Evolutionary conservation across 345 rosid species (phyloP), one percentile per base, ranked within the genome.

Genomic region (Eucalyptus curtisii): DNA sequence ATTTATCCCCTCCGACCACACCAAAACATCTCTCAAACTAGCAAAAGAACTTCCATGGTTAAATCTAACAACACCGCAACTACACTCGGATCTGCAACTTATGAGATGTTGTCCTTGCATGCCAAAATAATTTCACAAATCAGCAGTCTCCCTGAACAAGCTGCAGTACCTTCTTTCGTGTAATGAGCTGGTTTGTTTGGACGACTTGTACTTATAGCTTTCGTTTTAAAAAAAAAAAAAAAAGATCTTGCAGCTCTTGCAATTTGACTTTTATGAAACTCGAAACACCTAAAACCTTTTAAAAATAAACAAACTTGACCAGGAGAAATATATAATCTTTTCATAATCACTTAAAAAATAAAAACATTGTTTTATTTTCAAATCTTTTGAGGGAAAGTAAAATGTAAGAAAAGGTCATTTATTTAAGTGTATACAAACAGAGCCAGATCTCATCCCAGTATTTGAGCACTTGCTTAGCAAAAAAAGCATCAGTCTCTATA

Each of bases 171-270:
- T 71, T 37, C 81, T 71, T 71, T 71, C 1, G 22, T 71, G 81
- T 71, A 37, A 71, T 19, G 45, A 71, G 27, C 81, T 12, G 4
- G 27, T 37, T 71, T 37, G 25, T 0, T 71, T 71, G 81, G 80
- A 71, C 4, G 5, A 37, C 81, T 10, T 33, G 45, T 71, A 37
- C 0, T 71, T 37, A 71, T 71, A 37, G 14, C 81, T 19, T 71
- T 19, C 1, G 1, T 33, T 71, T 71, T 19, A 0, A 19, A 71
- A 22, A 53, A 12, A 8, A n/a, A n/a, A 0, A 19, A 71, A 22
- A 55, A 55, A 55, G 13, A 71, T 19, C 81, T 71, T 71, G 45
- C 24, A 10, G 45, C 82, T 76, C 82, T 37, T 24, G 27, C 3
- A 19, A 71, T 76, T 76, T 76, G 47, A 76, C 25, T 76, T 19